Percentiles rank a stretch among this genome's conserved stretches.
These are phyloP conservation scores for Pseudonitzschia delicatissima DNA, from an alignment of 108 stramenopile genomes.

Conservation along the genomic window DNA sequence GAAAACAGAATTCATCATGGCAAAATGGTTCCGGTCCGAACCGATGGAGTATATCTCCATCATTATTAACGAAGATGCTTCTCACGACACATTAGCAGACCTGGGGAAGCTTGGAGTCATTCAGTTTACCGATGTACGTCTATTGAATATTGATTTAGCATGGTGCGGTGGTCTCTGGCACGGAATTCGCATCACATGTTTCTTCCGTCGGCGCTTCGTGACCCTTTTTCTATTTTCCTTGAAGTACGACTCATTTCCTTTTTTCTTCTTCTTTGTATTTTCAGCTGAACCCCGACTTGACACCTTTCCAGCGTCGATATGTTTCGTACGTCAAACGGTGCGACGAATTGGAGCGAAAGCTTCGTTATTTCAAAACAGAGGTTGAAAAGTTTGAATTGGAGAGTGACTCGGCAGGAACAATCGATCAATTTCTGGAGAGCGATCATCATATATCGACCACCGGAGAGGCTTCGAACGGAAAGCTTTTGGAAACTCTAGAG, in stretches of 20 bases:
- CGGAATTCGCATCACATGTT: no score
- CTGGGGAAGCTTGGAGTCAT: slow-evolving; percentile 91
- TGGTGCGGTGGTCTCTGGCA: not conserved
- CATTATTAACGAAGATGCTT: slow-evolving; percentile 96
- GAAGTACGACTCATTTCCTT: not conserved
- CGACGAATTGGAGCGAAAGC: slow-evolving; percentile 97
- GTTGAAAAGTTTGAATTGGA: slow-evolving; percentile 88
- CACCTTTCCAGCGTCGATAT: slow-evolving; percentile 98
- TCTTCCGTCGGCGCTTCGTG: not conserved
- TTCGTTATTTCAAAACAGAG: slow-evolving; percentile 87
- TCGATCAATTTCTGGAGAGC: slow-evolving; percentile 58
- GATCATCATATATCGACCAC: slow-evolving; percentile 31
- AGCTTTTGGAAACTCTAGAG: slow-evolving; percentile 86
- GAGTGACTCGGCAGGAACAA: slow-evolving; percentile 60
- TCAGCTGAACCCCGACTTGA: slow-evolving; percentile 93
- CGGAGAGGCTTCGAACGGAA: slow-evolving; percentile 53
- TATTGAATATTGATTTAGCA: slow-evolving; percentile 1
- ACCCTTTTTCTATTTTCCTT: not conserved
- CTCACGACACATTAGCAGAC: slow-evolving; percentile 90
- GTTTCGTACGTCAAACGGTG: slow-evolving; percentile 96
- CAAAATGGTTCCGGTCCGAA: slow-evolving; percentile 97
- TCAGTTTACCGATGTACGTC: slow-evolving; percentile 94
- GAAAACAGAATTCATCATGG: slow-evolving; percentile 59
- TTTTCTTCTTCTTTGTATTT: slow-evolving; percentile 3
- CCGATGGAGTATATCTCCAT: slow-evolving; percentile 98